These are phyloP conservation scores for Magnusiomyces clavatus DNA, from an alignment of 1,139 yeast species.

Conservation along the genomic window DNA sequence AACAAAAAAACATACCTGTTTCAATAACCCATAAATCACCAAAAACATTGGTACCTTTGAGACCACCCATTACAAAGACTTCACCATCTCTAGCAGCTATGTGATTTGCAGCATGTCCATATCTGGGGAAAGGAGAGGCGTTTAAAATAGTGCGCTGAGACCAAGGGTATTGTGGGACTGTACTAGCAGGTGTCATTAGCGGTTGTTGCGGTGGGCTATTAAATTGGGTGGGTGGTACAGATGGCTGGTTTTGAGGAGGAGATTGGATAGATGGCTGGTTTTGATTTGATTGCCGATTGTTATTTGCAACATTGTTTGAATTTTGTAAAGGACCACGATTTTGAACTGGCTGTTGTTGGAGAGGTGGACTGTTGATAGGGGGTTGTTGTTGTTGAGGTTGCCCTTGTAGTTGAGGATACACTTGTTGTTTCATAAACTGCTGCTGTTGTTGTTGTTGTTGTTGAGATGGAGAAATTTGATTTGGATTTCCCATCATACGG, in stretches of 20 bases:
- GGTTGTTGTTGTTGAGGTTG: background rate
- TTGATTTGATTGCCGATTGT: background rate
- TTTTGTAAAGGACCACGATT: constrained; percentile 2
- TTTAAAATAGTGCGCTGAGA: constrained; percentile 56
- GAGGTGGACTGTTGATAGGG: background rate
- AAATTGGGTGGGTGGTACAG: constrained; percentile 7
- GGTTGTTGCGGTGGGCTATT: constrained; percentile 5
- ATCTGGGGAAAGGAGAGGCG: constrained; percentile 83
- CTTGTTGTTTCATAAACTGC: background rate
- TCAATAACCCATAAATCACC: constrained; percentile 83
- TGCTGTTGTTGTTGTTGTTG: background rate
- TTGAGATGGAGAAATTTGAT: background rate
- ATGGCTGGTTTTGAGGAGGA: constrained; percentile 11
- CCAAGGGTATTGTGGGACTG: constrained; percentile 57
- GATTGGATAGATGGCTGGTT: constrained; percentile 4
- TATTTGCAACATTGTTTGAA: background rate
- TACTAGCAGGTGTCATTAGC: background rate
- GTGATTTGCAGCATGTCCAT: constrained; percentile 80
- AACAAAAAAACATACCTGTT: constrained; percentile 23
- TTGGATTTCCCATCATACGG: background rate
- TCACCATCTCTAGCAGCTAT: constrained; percentile 72
- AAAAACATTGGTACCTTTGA: constrained; percentile 84
- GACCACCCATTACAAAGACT: constrained; percentile 87
- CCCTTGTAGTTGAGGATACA: background rate
- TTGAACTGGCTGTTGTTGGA: constrained; percentile 1